Evolutionary conservation across 192 early-diverging fungal genomes (phyloP).

Genomic region (Coemansia guatemalensis): DNA sequence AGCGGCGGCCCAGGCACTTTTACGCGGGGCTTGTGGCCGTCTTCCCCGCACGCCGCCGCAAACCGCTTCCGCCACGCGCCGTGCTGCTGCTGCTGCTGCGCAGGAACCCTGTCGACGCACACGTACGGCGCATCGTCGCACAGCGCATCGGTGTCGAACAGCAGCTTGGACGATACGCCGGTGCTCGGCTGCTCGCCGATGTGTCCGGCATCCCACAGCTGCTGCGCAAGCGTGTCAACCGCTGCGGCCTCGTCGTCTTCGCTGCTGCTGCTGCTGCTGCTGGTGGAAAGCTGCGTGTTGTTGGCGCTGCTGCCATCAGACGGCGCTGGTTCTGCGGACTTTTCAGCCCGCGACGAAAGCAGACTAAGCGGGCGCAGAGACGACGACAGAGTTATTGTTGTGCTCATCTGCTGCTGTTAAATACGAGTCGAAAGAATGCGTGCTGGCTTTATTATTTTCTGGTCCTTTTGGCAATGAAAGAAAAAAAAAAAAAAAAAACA

Average conservation of each 20-base stretch:
- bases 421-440: neutral
- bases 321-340: neutral
- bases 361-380: constrained; percentile 24
- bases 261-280: constrained; percentile 6
- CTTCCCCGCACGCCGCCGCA: too few species aligned
- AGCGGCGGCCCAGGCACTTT: neutral
- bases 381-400: constrained; percentile 23
- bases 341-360: constrained; percentile 11
- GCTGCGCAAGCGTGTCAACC: constrained; percentile 30
- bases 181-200: neutral
- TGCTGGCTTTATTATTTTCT: neutral
- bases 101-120: constrained; percentile 16
- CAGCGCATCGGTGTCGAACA: constrained; percentile 17
- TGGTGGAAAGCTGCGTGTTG: neutral
- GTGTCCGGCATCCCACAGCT: constrained; percentile 32
- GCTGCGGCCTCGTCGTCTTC: constrained; percentile 5
- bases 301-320: neutral
- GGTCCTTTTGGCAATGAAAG: neutral
- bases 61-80: too few species aligned
- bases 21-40: too few species aligned
- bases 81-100: constrained; percentile 7
- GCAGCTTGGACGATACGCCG: constrained; percentile 2
- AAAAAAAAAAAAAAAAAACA: constrained; percentile 6
- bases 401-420: constrained; percentile 18
- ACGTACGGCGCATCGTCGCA: constrained; percentile 46